Percentiles rank a stretch among this genome's conserved stretches.
Evolutionary conservation across 2,329 filamentous ascomycete species (phyloP).

Genomic region (Fusarium tricinctum): DNA sequence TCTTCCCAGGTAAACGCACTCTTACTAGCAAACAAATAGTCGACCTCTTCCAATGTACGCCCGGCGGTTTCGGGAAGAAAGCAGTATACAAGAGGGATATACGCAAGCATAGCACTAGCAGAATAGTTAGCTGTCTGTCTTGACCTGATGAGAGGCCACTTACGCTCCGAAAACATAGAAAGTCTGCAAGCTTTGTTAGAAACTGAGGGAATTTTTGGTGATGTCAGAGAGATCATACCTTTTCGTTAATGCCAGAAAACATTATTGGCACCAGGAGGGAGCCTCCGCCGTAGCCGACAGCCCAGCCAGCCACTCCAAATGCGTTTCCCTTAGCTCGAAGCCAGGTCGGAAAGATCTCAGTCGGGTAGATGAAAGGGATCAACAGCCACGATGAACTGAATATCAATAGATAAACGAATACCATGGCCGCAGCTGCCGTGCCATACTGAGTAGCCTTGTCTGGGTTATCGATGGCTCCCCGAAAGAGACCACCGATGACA

Average conservation of each 20-base stretch:
- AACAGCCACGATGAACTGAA: slow-evolving; percentile 52
- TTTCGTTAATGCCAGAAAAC: slow-evolving; percentile 20
- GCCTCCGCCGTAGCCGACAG: slow-evolving; percentile 35
- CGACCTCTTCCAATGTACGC: slow-evolving; percentile 15
- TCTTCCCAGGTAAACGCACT: slow-evolving; percentile 15
- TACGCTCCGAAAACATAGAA: slow-evolving; percentile 18
- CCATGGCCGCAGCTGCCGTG: slow-evolving; percentile 51
- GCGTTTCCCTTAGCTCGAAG: slow-evolving; percentile 50
- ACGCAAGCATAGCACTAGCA: slow-evolving; percentile 18
- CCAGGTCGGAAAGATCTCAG: slow-evolving; percentile 52
- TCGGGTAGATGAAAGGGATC: slow-evolving; percentile 51
- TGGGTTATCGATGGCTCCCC: slow-evolving; percentile 34
- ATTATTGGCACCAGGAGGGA: slow-evolving; percentile 17
- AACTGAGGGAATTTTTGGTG: background rate
- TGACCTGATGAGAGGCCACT: background rate
- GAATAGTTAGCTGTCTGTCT: background rate
- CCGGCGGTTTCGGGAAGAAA: slow-evolving; percentile 19
- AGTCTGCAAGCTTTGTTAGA: slow-evolving; percentile 8
- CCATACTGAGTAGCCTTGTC: slow-evolving; percentile 46
- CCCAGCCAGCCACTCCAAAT: slow-evolving; percentile 49
- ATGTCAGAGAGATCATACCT: background rate
- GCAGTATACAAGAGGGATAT: slow-evolving; percentile 19
- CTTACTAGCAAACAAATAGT: slow-evolving; percentile 22
- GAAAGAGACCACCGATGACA: slow-evolving; percentile 48
- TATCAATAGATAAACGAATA: slow-evolving; percentile 51